Conservation (phyloP, 2,329 filamentous ascomycete species). For the Claviceps fusiformis region DNA sequence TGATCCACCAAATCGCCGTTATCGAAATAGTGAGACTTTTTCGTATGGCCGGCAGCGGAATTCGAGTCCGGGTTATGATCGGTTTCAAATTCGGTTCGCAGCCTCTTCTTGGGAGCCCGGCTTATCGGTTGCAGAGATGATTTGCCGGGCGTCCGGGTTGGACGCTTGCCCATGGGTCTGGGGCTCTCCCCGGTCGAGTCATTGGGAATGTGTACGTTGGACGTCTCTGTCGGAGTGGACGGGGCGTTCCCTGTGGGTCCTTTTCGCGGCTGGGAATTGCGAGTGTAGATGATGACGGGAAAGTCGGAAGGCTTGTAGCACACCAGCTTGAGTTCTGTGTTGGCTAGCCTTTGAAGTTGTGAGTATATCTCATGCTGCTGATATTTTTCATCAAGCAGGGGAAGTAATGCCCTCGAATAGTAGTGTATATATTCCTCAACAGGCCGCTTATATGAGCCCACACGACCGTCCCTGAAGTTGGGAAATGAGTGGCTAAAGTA, state of each 20-base stretch:
- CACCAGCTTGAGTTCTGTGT: conserved; percentile 13
- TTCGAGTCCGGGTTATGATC: conserved; percentile 24
- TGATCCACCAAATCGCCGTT: conserved; percentile 6
- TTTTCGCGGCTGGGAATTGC: conserved; percentile 9
- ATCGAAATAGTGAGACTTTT: conserved; percentile 21
- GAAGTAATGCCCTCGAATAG: conserved; percentile 27
- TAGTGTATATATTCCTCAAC: conserved; percentile 30
- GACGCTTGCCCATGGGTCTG: conserved; percentile 16
- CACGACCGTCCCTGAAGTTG: conserved; percentile 11
- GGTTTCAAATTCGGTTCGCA: conserved; percentile 21
- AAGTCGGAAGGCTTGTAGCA: conserved; percentile 17
- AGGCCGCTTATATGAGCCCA: conserved; percentile 26
- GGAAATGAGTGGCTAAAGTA: conserved; percentile 21
- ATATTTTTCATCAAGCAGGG: conserved; percentile 22
- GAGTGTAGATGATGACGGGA: conserved; percentile 14
- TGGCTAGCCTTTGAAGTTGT: conserved; percentile 20
- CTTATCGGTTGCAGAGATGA: conserved; percentile 10
- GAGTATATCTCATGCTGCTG: conserved; percentile 16
- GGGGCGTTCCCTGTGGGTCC: not conserved
- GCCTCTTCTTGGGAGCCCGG: conserved; percentile 30
- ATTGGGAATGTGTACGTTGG: conserved; percentile 7
- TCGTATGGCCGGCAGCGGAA: conserved; percentile 15
- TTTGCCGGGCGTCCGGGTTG: conserved; percentile 9
- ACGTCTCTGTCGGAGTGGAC: not conserved
- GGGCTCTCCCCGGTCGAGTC: conserved; percentile 13